Evolutionary conservation across 345 rosid genomes (phyloP).

Genomic region (rapeseed (Brassica napus)): DNA sequence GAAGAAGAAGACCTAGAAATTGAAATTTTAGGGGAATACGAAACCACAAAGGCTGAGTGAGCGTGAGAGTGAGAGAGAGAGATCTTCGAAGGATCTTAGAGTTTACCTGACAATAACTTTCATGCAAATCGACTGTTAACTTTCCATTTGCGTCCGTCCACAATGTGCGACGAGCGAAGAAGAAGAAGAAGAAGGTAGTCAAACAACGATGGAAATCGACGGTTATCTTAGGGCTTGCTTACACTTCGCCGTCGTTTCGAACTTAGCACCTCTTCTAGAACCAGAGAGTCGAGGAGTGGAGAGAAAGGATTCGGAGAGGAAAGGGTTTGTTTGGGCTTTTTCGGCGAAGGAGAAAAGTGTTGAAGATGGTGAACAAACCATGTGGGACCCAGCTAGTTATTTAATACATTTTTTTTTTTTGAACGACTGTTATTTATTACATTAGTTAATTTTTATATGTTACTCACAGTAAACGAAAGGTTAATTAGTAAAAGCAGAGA

Average conservation of each 20-base stretch:
- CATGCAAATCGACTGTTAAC: constrained; percentile 14
- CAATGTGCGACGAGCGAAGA: constrained; percentile 7
- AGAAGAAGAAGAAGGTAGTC: constrained; percentile 5
- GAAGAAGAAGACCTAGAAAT: constrained; percentile 5
- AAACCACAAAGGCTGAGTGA: neutral
- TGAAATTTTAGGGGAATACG: constrained; percentile 6
- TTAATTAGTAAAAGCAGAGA: too few relatives aligned
- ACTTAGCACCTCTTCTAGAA: neutral
- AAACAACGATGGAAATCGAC: neutral
- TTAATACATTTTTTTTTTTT: too few relatives aligned
- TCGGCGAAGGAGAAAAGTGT: neutral
- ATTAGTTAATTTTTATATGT: too few relatives aligned
- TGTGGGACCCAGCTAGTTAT: neutral
- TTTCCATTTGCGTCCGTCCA: constrained; percentile 5
- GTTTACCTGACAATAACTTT: constrained; percentile 16
- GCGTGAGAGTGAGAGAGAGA: neutral
- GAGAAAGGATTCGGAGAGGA: neutral
- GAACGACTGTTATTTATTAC: too few relatives aligned
- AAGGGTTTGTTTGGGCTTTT: neutral
- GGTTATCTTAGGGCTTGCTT: constrained; percentile 19
- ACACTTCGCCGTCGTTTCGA: constrained; percentile 15
- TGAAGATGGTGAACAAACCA: neutral
- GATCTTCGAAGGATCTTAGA: neutral
- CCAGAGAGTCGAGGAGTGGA: neutral
- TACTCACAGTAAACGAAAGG: neutral